These are phyloP conservation scores for Pseudohalonectria lignicola DNA, from an alignment of 2,329 filamentous ascomycete genomes.

Conservation along the genomic window DNA sequence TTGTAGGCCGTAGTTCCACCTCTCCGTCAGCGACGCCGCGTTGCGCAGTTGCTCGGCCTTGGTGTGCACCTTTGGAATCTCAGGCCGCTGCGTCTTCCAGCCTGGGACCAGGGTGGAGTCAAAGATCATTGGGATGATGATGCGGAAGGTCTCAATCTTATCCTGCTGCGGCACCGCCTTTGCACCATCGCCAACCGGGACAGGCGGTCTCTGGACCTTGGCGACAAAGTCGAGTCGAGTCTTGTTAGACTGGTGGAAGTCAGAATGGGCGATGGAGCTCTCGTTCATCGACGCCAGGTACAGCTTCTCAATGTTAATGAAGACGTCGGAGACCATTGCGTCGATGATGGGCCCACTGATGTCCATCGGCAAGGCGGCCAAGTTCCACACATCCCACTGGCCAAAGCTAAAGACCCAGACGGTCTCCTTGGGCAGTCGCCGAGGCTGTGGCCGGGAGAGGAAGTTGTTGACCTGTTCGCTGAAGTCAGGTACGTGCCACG, in stretches of 20 bases:
- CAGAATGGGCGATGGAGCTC: slow-evolving; percentile 32
- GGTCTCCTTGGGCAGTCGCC: slow-evolving; percentile 29
- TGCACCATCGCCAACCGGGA: slow-evolving; percentile 5
- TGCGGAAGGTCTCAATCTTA: slow-evolving; percentile 26
- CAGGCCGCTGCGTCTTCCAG: slow-evolving; percentile 31
- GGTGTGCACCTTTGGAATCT: slow-evolving; percentile 31
- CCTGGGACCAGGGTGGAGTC: slow-evolving; percentile 44
- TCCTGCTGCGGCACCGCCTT: neutral
- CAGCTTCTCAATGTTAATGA: slow-evolving; percentile 33
- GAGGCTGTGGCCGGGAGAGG: slow-evolving; percentile 24
- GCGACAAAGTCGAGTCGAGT: slow-evolving; percentile 6
- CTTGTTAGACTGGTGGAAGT: slow-evolving; percentile 18
- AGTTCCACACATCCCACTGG: slow-evolving; percentile 43
- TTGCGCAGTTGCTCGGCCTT: slow-evolving; percentile 42
- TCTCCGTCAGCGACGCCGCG: slow-evolving; percentile 34
- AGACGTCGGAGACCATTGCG: slow-evolving; percentile 24
- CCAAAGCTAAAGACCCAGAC: slow-evolving; percentile 42
- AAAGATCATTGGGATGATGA: slow-evolving; percentile 39
- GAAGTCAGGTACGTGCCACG: slow-evolving; percentile 27
- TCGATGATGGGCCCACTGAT: slow-evolving; percentile 25
- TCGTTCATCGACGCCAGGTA: slow-evolving; percentile 30
- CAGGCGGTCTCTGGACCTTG: slow-evolving; percentile 9
- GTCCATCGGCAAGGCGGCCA: slow-evolving; percentile 32
- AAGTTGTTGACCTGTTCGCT: slow-evolving; percentile 32
- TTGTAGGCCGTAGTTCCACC: slow-evolving; percentile 37